A percentile compares a stretch with the other conserved stretches of the same genome.
Conservation (phyloP, 2,329 filamentous ascomycete genomes). For the Sporothrix euskadiensis region DNA sequence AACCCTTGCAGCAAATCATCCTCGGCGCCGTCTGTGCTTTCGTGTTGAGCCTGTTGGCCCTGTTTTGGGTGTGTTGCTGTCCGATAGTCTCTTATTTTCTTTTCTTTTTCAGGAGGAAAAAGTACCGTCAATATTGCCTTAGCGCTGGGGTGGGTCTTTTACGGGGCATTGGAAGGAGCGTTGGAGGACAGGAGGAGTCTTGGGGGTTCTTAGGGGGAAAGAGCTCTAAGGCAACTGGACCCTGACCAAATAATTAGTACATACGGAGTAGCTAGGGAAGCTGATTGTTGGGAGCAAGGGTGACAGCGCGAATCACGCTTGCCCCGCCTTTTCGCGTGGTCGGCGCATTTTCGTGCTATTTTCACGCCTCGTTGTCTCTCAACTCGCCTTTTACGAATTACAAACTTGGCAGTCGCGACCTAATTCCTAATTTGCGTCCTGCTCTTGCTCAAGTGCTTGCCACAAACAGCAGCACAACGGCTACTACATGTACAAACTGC, state of each 20-base stretch:
- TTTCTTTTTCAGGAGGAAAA: neutral
- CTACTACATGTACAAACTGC: neutral
- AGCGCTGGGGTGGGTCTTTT: slow-evolving; percentile 7
- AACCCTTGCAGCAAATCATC: slow-evolving; percentile 15
- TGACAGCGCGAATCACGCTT: neutral
- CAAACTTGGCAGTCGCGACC: neutral
- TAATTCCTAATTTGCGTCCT: neutral
- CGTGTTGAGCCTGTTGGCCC: neutral
- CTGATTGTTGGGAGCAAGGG: slow-evolving; percentile 9
- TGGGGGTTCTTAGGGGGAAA: neutral
- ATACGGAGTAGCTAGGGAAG: neutral
- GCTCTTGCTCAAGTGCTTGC: neutral
- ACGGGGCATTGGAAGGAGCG: neutral
- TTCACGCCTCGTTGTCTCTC: neutral
- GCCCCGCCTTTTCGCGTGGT: slow-evolving; percentile 2
- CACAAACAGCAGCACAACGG: neutral
- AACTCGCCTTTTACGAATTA: neutral
- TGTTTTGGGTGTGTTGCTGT: neutral
- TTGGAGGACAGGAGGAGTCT: no score
- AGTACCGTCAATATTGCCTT: slow-evolving; percentile 10
- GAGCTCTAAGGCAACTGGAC: neutral
- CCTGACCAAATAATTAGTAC: neutral
- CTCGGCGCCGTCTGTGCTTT: slow-evolving; percentile 12
- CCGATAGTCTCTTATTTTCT: neutral
- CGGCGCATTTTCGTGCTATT: neutral